Base-by-base conservation (phyloP, 331 rosid genomes). In the Malus hybrid region DNA sequence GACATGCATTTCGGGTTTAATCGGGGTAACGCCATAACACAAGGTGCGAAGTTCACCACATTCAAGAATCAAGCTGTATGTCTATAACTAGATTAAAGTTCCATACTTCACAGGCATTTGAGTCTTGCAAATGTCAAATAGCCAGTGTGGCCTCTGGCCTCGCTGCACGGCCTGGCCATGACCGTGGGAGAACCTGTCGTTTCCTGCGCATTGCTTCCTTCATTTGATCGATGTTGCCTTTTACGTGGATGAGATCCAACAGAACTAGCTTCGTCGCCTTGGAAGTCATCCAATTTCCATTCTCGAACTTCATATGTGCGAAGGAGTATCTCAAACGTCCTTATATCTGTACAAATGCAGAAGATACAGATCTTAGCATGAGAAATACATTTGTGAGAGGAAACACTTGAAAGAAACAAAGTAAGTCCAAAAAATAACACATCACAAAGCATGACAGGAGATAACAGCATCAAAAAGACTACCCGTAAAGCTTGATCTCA, bases 61-160 rank as follows among this genome's bases (percentile, higher is more conserved):
- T 13, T 63, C 71, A 52, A 77, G 32, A 74, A 33, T 22, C 52
- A 2, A 5, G n/a, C n/a, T 50, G 0, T 8, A 22, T 10, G 29
- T 48, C 53, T 19, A 68, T 60, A 60, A 20, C 58, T 64, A 48
- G 36, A 69, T 11, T 60, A 18, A 63, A 53, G 4, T 6, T 75
- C 53, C 66, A 13, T 66, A 62, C 63, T 63, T 82, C 72, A 87
- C 34, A 84, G 32, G 79, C 93, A 88, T 84, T 80, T 84, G 61
- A 87, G 91, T 58, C 96, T 87, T 36, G 94, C 96, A 80, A 88
- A 90, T 70, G 97, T 90, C 82, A 92, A 78, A 87, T 89, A 92
- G 73, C 97, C 96, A 2, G 97, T 91, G 88, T 90, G 97, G 73
- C 97, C 97, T 82, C 85, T 86, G 63, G 97, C 91, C 69, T 92